Evolutionary conservation across 192 early-diverging fungal species (phyloP).

Genomic region (Irineochytrium annulatum): DNA sequence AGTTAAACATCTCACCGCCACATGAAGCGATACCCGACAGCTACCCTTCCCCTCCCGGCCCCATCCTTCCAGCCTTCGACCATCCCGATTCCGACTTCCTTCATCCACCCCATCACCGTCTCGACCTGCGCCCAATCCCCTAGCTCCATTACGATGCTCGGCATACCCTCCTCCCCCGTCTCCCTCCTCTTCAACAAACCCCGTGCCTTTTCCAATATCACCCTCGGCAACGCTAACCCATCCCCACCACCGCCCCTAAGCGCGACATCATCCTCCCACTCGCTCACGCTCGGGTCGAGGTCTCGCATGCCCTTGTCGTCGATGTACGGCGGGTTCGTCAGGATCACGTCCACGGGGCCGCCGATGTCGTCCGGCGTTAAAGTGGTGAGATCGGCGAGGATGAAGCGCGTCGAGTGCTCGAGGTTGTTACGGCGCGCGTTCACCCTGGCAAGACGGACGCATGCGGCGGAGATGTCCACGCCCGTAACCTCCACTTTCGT

Average conservation of each 20-base stretch:
- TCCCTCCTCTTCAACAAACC: slow-evolving; percentile 24
- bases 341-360: slow-evolving; percentile 57
- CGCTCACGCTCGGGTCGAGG: slow-evolving; percentile 69
- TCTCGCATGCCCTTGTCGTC: slow-evolving; percentile 58
- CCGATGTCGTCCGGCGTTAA: slow-evolving; percentile 3
- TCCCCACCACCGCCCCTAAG: slow-evolving; percentile 57
- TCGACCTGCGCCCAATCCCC: slow-evolving; percentile 64
- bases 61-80: slow-evolving; percentile 77
- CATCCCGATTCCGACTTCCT: slow-evolving; percentile 48
- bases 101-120: slow-evolving; percentile 38
- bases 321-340: slow-evolving; percentile 91
- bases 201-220: slow-evolving; percentile 46
- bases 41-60: slow-evolving; percentile 61
- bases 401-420: not conserved
- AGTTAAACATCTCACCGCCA: too few relatives aligned
- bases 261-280: slow-evolving; percentile 83
- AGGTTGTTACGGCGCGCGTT: slow-evolving; percentile 29
- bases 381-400: too few relatives aligned
- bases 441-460: slow-evolving; percentile 54
- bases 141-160: slow-evolving; percentile 78
- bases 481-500: slow-evolving; percentile 28
- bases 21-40: too few relatives aligned
- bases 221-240: slow-evolving; percentile 56
- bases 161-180: slow-evolving; percentile 21
- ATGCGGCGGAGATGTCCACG: slow-evolving; percentile 63